These are phyloP conservation scores for Blastobotrys mokoenaii DNA, from an alignment of 805 yeast genomes.

Conservation along the genomic window DNA sequence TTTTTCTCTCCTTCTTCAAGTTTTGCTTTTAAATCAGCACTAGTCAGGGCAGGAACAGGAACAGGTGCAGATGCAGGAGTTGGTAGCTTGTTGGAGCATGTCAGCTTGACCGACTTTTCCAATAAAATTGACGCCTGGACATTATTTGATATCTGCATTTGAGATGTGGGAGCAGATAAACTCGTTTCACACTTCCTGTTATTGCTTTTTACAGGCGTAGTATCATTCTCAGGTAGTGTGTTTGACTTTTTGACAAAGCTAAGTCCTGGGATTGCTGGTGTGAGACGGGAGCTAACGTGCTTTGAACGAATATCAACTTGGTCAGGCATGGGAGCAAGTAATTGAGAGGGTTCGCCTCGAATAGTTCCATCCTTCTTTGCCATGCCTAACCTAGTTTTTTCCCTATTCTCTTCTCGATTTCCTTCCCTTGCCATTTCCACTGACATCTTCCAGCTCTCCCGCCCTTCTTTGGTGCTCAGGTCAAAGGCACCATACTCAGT, in stretches of 20 bases:
- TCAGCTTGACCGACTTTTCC: background rate
- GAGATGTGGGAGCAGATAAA: too few relatives aligned
- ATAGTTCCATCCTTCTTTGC: too few relatives aligned
- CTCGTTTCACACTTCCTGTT: background rate
- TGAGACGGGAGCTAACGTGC: too few relatives aligned
- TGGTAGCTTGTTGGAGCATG: background rate
- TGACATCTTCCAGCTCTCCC: conserved; percentile 7
- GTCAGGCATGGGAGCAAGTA: too few relatives aligned
- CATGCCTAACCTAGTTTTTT: too few relatives aligned
- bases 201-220: background rate
- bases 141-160: too few relatives aligned
- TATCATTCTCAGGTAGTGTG: background rate
- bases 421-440: background rate
- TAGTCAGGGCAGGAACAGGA: background rate
- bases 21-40: conserved; percentile 3
- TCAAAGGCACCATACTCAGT: conserved; percentile 11
- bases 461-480: conserved; percentile 9
- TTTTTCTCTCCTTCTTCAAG: conserved; percentile 17
- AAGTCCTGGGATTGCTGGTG: too few relatives aligned
- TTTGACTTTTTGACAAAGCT: too few relatives aligned
- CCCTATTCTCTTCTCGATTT: background rate
- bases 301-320: too few relatives aligned
- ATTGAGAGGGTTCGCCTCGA: too few relatives aligned
- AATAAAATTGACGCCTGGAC: too few relatives aligned
- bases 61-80: background rate